phyloP scores from a whole-genome alignment of 768 basidiomycete species.

The Termitomyces sp. region DNA sequence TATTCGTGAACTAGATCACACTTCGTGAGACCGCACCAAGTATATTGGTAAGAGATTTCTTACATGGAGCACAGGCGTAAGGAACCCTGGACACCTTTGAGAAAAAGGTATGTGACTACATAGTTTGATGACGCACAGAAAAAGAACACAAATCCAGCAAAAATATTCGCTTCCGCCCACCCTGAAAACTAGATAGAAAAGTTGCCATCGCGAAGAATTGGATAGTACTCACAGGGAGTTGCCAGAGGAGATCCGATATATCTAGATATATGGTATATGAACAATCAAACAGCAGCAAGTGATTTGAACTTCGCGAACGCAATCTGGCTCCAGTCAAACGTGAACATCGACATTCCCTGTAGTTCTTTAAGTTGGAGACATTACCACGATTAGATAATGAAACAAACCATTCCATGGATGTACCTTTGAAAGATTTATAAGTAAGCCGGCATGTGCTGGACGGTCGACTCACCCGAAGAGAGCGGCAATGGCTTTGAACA shows the following conservation, averaged over 20 bases:
- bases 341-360: slow-evolving; percentile 38
- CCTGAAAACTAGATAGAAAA: slow-evolving; percentile 15
- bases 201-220: not conserved
- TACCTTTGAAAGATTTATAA: slow-evolving; percentile 17
- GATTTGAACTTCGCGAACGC: slow-evolving; percentile 29
- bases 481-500: slow-evolving; percentile 32
- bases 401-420: slow-evolving; percentile 42
- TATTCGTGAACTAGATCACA: slow-evolving; percentile 48
- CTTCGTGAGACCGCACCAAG: not conserved
- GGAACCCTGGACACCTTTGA: slow-evolving; percentile 31
- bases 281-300: not conserved
- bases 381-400: slow-evolving; percentile 12
- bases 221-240: slow-evolving; percentile 27
- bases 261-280: slow-evolving; percentile 9
- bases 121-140: slow-evolving; percentile 39
- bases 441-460: not conserved
- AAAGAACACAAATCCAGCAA: slow-evolving; percentile 57
- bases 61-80: slow-evolving; percentile 55
- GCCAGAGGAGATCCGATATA: slow-evolving; percentile 50
- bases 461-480: slow-evolving; percentile 36
- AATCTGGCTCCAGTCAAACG: slow-evolving; percentile 56
- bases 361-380: slow-evolving; percentile 20
- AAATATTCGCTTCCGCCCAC: slow-evolving; percentile 76
- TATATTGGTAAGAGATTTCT: slow-evolving; percentile 11
- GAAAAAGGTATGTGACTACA: not conserved